Percentiles rank a stretch among this genome's conserved stretches.
Evolutionary conservation across 805 yeast genomes (phyloP).

Genomic region (Metschnikowia gruessii): DNA sequence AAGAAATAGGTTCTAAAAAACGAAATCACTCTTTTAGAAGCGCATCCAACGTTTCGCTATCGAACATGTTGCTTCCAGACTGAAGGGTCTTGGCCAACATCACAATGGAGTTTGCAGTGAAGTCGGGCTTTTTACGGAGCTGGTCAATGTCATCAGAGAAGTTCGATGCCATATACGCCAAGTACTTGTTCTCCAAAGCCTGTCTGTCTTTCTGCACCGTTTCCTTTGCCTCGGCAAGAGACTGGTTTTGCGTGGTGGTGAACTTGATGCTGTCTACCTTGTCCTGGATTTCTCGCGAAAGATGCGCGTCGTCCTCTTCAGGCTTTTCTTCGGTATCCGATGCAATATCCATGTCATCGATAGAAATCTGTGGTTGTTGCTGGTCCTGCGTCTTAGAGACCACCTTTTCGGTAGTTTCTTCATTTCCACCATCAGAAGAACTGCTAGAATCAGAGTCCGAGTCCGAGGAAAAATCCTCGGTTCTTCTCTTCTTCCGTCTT

Average conservation of each 20-base stretch:
- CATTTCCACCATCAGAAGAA: conserved; percentile 21
- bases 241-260: conserved; percentile 22
- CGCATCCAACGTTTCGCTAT: conserved; percentile 45
- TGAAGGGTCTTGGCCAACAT: conserved; percentile 56
- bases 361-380: conserved; percentile 19
- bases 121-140: conserved; percentile 62
- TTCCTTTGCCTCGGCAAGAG: conserved; percentile 22
- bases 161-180: conserved; percentile 52
- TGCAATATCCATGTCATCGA: conserved; percentile 32
- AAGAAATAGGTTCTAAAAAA: no score
- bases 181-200: conserved; percentile 48
- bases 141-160: conserved; percentile 62
- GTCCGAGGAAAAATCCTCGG: conserved; percentile 64
- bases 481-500: conserved; percentile 78
- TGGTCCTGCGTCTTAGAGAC: conserved; percentile 5
- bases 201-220: conserved; percentile 29
- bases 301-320: conserved; percentile 10
- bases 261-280: conserved; percentile 25
- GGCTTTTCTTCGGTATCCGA: conserved; percentile 23
- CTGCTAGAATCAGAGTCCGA: conserved; percentile 43
- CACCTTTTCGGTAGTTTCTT: conserved; percentile 1
- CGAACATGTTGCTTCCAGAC: conserved; percentile 58
- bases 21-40: conserved; percentile 8
- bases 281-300: conserved; percentile 20
- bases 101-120: conserved; percentile 52